These are phyloP conservation scores for Psilocybe subaeruginosa DNA, from an alignment of 768 basidiomycete genomes.

Conservation along the genomic window DNA sequence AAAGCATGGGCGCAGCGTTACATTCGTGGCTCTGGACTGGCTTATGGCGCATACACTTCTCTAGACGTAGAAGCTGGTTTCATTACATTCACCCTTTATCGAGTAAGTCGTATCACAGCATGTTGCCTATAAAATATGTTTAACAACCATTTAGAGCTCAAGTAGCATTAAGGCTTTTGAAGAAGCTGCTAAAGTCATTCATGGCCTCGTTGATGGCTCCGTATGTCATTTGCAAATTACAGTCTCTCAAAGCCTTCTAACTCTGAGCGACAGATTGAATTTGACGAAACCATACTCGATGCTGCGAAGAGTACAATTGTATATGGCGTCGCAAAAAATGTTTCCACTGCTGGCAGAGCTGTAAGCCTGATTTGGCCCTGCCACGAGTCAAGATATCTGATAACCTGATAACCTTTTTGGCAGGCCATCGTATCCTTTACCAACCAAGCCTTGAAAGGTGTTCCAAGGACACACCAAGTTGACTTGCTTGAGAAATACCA, in stretches of 20 bases:
- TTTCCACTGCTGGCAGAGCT: conserved; percentile 87
- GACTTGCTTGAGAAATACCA: conserved; percentile 81
- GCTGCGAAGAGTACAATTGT: conserved; percentile 93
- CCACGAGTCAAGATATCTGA: background rate
- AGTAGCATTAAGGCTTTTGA: conserved; percentile 78
- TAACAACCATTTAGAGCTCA: conserved; percentile 59
- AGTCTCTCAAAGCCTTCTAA: background rate
- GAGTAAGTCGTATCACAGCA: conserved; percentile 47
- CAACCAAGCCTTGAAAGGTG: conserved; percentile 90
- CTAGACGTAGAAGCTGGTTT: conserved; percentile 81
- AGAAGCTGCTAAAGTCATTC: conserved; percentile 78
- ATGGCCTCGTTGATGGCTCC: conserved; percentile 79
- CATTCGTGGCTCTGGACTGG: conserved; percentile 92
- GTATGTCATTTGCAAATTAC: conserved; percentile 43
- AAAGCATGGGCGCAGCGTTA: conserved; percentile 56
- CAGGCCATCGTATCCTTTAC: conserved; percentile 84
- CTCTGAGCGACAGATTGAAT: conserved; percentile 57
- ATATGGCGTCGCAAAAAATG: conserved; percentile 75
- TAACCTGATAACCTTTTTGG: background rate
- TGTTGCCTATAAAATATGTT: background rate
- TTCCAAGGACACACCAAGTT: conserved; percentile 73
- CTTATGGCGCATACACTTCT: conserved; percentile 84
- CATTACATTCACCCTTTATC: conserved; percentile 76
- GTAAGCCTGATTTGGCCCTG: conserved; percentile 48
- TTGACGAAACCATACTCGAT: conserved; percentile 83